Conservation (phyloP, 306 rosid species). For the Cicer pinnatifidum region DNA sequence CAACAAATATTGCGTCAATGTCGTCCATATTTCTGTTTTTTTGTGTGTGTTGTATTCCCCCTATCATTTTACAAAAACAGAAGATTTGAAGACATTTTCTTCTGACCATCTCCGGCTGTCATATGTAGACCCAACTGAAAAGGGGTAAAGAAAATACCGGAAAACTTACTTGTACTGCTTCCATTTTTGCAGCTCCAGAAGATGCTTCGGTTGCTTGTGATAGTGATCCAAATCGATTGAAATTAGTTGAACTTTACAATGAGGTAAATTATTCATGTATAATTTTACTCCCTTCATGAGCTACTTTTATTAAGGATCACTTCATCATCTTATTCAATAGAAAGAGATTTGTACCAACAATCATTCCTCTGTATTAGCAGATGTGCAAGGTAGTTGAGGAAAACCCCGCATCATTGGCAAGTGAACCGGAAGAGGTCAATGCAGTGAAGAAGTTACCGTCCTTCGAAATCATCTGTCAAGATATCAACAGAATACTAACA, state of each 20-base stretch:
- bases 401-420: slow-evolving; percentile 51
- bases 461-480: slow-evolving; percentile 61
- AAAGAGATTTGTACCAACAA: slow-evolving; percentile 20
- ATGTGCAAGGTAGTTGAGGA: slow-evolving; percentile 75
- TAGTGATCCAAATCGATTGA: slow-evolving; percentile 62
- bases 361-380: slow-evolving; percentile 55
- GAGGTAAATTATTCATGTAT: slow-evolving; percentile 55
- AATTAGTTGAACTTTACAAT: slow-evolving; percentile 77
- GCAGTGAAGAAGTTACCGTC: slow-evolving; percentile 46
- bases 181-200: slow-evolving; percentile 65
- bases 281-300: slow-evolving; percentile 4
- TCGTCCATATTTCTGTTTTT: slow-evolving; percentile 22
- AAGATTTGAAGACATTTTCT: neutral
- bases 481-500: slow-evolving; percentile 60
- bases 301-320: slow-evolving; percentile 18
- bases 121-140: slow-evolving; percentile 12
- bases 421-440: slow-evolving; percentile 45
- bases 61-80: neutral
- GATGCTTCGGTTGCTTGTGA: slow-evolving; percentile 71
- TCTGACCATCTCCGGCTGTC: neutral
- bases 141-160: neutral
- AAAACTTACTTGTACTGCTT: slow-evolving; percentile 21
- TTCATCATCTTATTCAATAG: slow-evolving; percentile 18
- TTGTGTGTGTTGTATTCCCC: neutral
- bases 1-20: slow-evolving; percentile 10